phyloP scores from a whole-genome alignment of 768 basidiomycete species.

The Kwoniella mangroviensis region DNA sequence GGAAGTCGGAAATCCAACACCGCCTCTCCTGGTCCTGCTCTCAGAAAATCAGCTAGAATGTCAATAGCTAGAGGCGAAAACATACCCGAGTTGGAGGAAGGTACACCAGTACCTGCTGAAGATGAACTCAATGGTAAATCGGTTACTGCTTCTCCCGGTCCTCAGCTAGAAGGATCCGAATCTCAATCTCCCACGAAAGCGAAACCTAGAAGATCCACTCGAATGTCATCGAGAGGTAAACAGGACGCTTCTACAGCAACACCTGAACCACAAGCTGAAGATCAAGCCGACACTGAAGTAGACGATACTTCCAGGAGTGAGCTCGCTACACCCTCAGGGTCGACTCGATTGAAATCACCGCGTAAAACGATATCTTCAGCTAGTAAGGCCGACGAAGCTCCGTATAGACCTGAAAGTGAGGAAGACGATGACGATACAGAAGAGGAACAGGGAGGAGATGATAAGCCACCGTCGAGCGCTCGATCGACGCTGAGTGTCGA shows the following conservation, averaged over 20 bases:
- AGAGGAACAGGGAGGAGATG: slow-evolving; percentile 5
- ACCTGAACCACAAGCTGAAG: slow-evolving; percentile 14
- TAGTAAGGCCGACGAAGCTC: slow-evolving; percentile 21
- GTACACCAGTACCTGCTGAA: slow-evolving; percentile 9
- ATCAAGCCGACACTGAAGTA: not conserved
- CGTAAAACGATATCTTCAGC: slow-evolving; percentile 4
- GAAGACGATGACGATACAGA: slow-evolving; percentile 20
- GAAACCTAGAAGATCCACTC: slow-evolving; percentile 6
- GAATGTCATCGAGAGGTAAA: slow-evolving; percentile 12
- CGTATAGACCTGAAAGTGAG: slow-evolving; percentile 18
- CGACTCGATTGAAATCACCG: not conserved
- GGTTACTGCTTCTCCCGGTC: not conserved
- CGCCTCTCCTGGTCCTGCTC: slow-evolving; percentile 11
- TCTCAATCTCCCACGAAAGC: not conserved
- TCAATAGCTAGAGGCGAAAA: slow-evolving; percentile 16
- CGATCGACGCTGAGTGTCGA: slow-evolving; percentile 16
- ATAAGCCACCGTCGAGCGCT: not conserved
- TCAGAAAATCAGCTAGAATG: slow-evolving; percentile 19
- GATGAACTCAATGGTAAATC: not conserved
- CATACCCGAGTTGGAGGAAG: slow-evolving; percentile 16
- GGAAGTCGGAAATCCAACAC: slow-evolving; percentile 1
- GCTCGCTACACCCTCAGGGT: not conserved
- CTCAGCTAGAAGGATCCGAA: not conserved
- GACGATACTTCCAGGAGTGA: not conserved
- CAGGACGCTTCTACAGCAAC: not conserved